phyloP scores from a whole-genome alignment of 148 eudicot species.

The Nyssa sinensis region DNA sequence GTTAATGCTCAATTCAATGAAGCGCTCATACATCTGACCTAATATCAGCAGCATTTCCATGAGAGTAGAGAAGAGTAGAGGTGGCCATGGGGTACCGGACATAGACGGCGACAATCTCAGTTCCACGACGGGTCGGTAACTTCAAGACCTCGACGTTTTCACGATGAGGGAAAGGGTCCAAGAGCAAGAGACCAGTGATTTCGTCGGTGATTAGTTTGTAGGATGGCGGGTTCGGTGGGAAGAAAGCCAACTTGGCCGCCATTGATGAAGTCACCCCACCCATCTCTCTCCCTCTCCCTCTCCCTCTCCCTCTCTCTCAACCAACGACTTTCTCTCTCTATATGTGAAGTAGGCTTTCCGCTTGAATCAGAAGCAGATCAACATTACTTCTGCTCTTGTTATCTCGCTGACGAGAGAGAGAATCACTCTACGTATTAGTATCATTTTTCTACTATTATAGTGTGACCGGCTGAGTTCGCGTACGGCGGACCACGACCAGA shows the following conservation, averaged over 20 bases:
- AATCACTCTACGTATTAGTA: too few species aligned
- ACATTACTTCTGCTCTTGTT: neutral
- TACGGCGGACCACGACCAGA: too few species aligned
- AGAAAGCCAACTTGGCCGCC: slow-evolving; percentile 95
- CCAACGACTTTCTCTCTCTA: neutral
- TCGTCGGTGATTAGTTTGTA: slow-evolving; percentile 61
- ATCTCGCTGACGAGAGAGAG: neutral
- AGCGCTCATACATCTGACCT: slow-evolving; percentile 99
- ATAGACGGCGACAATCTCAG: slow-evolving; percentile 74
- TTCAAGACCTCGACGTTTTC: slow-evolving; percentile 88
- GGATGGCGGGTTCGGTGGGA: slow-evolving; percentile 88
- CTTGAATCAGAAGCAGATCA: neutral
- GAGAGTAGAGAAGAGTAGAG: slow-evolving; percentile 82
- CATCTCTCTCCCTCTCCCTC: slow-evolving; percentile 40
- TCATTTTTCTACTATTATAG: too few species aligned
- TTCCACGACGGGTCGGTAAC: slow-evolving; percentile 65
- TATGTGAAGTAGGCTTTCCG: neutral
- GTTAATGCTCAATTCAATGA: slow-evolving; percentile 79
- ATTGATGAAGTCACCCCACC: slow-evolving; percentile 98
- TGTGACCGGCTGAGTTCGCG: too few species aligned
- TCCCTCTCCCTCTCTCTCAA: neutral
- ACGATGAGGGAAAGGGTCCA: slow-evolving; percentile 72
- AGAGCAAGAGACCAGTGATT: slow-evolving; percentile 50
- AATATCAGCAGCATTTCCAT: slow-evolving; percentile 96
- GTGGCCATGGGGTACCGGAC: slow-evolving; percentile 88